Evolutionary conservation across 1,139 yeast species (phyloP).

Genomic region (Komagataea norvegica): DNA sequence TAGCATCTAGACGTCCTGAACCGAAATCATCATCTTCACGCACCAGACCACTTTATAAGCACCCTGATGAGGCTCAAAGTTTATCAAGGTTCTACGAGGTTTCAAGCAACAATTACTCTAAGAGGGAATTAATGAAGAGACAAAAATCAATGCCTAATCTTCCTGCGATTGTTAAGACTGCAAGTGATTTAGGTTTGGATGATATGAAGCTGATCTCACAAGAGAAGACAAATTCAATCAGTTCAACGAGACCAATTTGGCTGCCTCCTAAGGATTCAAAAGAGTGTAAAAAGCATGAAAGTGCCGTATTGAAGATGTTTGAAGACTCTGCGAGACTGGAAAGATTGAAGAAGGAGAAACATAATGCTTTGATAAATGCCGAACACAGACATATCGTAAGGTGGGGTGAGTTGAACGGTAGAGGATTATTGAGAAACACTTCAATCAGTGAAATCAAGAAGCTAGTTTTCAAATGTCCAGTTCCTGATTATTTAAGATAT

Average conservation of each 20-base stretch:
- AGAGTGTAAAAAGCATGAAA: slow-evolving; percentile 54
- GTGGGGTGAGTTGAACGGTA: slow-evolving; percentile 40
- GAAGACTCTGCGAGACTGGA: slow-evolving; percentile 42
- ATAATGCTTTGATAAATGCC: slow-evolving; percentile 26
- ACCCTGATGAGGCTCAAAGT: slow-evolving; percentile 30
- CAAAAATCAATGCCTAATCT: slow-evolving; percentile 31
- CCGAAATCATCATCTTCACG: slow-evolving; percentile 1
- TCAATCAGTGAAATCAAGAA: slow-evolving; percentile 36
- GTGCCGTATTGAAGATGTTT: slow-evolving; percentile 49
- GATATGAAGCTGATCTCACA: slow-evolving; percentile 42
- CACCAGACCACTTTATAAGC: slow-evolving; percentile 14
- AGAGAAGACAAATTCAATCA: slow-evolving; percentile 34
- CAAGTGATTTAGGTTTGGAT: slow-evolving; percentile 38
- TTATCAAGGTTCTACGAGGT: slow-evolving; percentile 39
- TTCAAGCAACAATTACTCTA: slow-evolving; percentile 33
- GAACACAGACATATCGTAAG: slow-evolving; percentile 30
- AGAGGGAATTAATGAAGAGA: slow-evolving; percentile 34
- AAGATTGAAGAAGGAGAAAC: slow-evolving; percentile 38
- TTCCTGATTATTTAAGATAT: slow-evolving; percentile 33
- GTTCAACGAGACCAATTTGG: slow-evolving; percentile 62
- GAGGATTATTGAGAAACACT: slow-evolving; percentile 33
- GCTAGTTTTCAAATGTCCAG: slow-evolving; percentile 36
- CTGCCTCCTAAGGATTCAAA: slow-evolving; percentile 60
- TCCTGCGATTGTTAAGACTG: slow-evolving; percentile 33
- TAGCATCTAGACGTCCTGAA: too few species aligned